A percentile compares a stretch with the other conserved stretches of the same genome.
phyloP scores from a whole-genome alignment of 306 rosid species.

The Cucumis melo region DNA sequence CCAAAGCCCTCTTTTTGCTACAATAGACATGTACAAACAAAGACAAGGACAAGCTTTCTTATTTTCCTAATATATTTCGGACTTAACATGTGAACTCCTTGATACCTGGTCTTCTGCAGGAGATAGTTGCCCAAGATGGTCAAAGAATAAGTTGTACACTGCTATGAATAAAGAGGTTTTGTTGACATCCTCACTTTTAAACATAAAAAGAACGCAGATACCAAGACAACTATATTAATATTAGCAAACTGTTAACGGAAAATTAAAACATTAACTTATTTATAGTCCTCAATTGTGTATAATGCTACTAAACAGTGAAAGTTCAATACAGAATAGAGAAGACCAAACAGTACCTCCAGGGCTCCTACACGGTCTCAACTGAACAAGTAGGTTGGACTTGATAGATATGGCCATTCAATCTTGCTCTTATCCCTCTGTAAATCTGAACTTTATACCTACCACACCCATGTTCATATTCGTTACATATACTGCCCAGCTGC shows the following conservation, averaged over 20 bases:
- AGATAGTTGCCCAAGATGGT: background rate
- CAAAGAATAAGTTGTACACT: background rate
- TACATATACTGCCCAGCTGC: background rate
- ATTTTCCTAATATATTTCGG: background rate
- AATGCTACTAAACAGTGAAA: background rate
- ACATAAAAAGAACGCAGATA: background rate
- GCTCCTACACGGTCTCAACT: background rate
- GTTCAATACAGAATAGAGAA: background rate
- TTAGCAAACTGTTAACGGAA: background rate
- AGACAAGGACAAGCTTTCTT: background rate
- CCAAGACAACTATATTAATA: background rate
- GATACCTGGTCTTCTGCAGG: constrained; percentile 1
- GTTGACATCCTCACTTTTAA: background rate
- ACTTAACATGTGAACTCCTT: background rate
- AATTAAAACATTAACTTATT: background rate
- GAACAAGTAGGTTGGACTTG: background rate
- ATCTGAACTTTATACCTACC: background rate
- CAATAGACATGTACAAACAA: background rate
- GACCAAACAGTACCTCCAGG: background rate
- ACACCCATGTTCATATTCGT: background rate
- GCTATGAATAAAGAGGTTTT: background rate
- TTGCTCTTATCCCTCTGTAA: background rate
- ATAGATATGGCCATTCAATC: background rate
- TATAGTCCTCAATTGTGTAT: background rate
- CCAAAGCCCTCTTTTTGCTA: background rate